Evolutionary conservation across 257 asterid genomes (phyloP).

Genomic region (Echium plantagineum): DNA sequence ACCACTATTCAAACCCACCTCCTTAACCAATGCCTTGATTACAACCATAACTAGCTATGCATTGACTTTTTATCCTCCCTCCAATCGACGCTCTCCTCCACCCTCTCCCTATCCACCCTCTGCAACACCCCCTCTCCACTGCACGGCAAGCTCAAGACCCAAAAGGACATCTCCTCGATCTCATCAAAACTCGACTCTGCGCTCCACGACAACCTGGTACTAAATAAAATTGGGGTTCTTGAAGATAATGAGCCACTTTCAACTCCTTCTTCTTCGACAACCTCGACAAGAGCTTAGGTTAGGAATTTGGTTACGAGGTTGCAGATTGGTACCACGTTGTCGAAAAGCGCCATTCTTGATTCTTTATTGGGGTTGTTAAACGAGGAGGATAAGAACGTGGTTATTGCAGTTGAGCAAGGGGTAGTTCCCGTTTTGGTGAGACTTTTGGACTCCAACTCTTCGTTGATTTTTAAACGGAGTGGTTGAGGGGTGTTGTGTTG

Average conservation of each 20-base stretch:
- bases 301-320: no score
- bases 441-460: no score
- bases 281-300: conserved; percentile 48
- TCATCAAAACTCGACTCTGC: conserved; percentile 51
- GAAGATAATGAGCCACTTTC: conserved; percentile 14
- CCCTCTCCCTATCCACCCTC: conserved; percentile 38
- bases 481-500: no score
- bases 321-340: no score
- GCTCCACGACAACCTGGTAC: conserved; percentile 52
- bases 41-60: conserved; percentile 26
- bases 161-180: conserved; percentile 55
- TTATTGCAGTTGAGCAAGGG: no score
- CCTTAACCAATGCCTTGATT: conserved; percentile 22
- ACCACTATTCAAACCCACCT: conserved; percentile 39
- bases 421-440: no score
- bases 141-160: conserved; percentile 70
- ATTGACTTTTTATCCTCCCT: conserved; percentile 50
- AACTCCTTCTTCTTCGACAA: conserved; percentile 12
- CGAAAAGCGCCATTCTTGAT: no score
- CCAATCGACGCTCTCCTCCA: conserved; percentile 35
- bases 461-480: no score
- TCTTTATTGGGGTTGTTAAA: no score
- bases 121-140: conserved; percentile 29
- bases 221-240: conserved; percentile 37
- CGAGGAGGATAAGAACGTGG: no score